phyloP scores from a whole-genome alignment of 768 basidiomycete species.

The Tricholoma matsutake region DNA sequence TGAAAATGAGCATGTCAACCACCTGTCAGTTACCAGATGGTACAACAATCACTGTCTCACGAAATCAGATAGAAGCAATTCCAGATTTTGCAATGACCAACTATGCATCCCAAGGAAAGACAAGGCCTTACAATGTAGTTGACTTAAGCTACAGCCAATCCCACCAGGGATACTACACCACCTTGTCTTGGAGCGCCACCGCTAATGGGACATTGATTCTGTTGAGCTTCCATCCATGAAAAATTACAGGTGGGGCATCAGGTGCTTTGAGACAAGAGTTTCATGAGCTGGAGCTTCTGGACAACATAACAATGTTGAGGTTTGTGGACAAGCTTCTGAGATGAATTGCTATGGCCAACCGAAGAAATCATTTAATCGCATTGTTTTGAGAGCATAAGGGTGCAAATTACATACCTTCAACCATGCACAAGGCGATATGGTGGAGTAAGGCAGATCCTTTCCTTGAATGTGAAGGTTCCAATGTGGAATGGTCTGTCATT shows the following conservation, averaged over 20 bases:
- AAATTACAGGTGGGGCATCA: not conserved
- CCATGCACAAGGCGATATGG: not conserved
- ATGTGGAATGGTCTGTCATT: not conserved
- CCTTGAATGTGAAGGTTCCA: not conserved
- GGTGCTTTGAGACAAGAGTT: not conserved
- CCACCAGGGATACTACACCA: not conserved
- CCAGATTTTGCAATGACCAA: not conserved
- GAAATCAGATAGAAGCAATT: not conserved
- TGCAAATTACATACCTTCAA: not conserved
- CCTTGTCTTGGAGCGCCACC: not conserved
- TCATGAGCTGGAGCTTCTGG: not conserved
- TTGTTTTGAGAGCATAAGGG: not conserved
- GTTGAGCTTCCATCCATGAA: not conserved
- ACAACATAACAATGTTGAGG: not conserved
- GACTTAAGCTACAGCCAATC: not conserved
- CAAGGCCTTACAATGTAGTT: not conserved
- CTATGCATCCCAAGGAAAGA: not conserved
- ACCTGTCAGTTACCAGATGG: not conserved
- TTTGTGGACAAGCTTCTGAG: not conserved
- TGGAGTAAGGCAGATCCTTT: not conserved
- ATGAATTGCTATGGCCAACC: not conserved
- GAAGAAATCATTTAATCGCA: not conserved
- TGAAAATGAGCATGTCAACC: not conserved
- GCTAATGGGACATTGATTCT: not conserved
- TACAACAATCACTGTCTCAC: not conserved